Evolutionary conservation across 192 early-diverging fungal species (phyloP).

Genomic region (Powellomyces hirtus): DNA sequence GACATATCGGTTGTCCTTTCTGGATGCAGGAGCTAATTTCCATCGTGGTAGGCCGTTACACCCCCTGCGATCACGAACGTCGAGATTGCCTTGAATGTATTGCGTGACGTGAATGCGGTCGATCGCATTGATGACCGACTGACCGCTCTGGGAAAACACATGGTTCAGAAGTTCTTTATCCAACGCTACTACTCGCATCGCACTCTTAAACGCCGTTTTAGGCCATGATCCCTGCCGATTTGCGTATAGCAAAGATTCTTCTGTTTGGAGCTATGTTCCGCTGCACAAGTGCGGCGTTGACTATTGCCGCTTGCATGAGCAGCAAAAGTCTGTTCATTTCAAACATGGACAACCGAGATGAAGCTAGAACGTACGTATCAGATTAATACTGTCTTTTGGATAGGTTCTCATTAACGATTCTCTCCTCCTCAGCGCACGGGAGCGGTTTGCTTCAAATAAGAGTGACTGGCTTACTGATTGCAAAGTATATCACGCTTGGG

Average conservation of each 20-base stretch:
- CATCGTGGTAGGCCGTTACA: conserved; percentile 22
- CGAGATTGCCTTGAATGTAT: conserved; percentile 20
- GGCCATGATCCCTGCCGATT: conserved; percentile 42
- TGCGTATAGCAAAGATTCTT: conserved; percentile 48
- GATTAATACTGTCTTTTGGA: no score
- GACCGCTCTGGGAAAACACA: conserved; percentile 40
- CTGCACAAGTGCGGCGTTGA: conserved; percentile 44
- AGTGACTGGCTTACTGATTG: conserved; percentile 72
- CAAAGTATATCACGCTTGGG: conserved; percentile 50
- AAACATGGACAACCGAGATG: conserved; percentile 51
- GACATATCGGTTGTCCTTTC: no score
- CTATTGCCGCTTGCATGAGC: conserved; percentile 47
- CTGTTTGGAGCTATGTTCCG: conserved; percentile 46
- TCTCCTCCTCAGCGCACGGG: conserved; percentile 43
- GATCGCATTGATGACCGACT: conserved; percentile 17
- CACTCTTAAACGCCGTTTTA: no score
- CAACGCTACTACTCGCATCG: neutral
- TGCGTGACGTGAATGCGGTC: conserved; percentile 39
- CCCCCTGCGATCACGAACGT: conserved; percentile 44
- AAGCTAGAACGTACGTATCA: conserved; percentile 49
- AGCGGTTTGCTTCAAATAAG: conserved; percentile 38
- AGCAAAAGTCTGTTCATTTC: conserved; percentile 55
- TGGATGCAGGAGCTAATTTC: no score
- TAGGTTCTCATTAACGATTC: no score
- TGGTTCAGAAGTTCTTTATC: conserved; percentile 20